Evolutionary conservation across 2,329 filamentous ascomycete species (phyloP).

Genomic region (Tolypocladium ophioglossoides): DNA sequence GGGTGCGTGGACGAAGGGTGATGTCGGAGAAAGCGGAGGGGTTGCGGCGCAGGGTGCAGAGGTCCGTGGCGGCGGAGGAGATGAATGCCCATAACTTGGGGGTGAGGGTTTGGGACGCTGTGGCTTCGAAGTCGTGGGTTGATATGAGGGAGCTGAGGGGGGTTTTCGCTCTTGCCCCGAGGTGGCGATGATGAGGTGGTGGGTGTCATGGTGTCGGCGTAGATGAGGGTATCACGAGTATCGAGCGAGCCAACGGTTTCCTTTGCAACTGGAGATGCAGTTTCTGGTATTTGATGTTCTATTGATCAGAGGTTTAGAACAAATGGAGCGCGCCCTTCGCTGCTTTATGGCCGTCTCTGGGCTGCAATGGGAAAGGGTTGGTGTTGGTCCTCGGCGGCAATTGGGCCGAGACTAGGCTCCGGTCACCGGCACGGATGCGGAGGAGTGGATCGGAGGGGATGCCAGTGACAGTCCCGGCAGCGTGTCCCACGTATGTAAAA

Average conservation of each 20-base stretch:
- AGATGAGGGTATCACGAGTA: not conserved
- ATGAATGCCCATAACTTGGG: slow-evolving; percentile 62
- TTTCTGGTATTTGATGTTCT: not conserved
- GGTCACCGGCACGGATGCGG: not conserved
- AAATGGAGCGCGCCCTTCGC: not conserved
- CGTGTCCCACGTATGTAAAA: too few relatives aligned
- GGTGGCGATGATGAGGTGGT: not conserved
- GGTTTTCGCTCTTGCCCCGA: not conserved
- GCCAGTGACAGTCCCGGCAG: not conserved
- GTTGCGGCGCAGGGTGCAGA: slow-evolving; percentile 47
- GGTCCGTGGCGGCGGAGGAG: slow-evolving; percentile 53
- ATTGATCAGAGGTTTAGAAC: not conserved
- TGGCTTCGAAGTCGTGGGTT: slow-evolving; percentile 46
- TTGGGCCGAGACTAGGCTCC: not conserved
- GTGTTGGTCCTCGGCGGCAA: not conserved
- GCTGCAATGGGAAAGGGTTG: not conserved
- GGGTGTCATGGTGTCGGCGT: not conserved
- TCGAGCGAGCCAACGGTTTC: not conserved
- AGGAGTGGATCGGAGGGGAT: not conserved
- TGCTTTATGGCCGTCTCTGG: not conserved
- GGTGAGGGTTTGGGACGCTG: slow-evolving; percentile 42
- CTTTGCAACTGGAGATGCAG: too few relatives aligned
- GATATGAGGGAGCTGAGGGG: slow-evolving; percentile 14
- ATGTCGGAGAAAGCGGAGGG: slow-evolving; percentile 42
- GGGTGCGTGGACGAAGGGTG: slow-evolving; percentile 46